Evolutionary conservation across 2,329 filamentous ascomycete genomes (phyloP).

Genomic region (Trichoderma semiorbis): DNA sequence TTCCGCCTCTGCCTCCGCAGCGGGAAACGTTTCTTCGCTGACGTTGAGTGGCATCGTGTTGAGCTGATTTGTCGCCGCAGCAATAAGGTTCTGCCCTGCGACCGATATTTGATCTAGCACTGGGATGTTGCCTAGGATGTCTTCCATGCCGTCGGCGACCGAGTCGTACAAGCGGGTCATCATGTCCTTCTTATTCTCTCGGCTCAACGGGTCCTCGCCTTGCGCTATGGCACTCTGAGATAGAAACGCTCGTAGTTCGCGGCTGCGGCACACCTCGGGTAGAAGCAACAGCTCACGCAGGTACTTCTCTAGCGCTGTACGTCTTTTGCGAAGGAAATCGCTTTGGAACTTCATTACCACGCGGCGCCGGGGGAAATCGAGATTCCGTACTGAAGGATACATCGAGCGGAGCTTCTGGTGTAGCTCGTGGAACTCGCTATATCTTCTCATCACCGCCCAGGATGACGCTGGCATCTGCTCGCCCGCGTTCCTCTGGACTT

Average conservation of each 20-base stretch:
- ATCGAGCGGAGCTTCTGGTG: conserved; percentile 82
- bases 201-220: conserved; percentile 53
- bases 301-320: conserved; percentile 80
- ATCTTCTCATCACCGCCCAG: conserved; percentile 88
- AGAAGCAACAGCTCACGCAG: conserved; percentile 76
- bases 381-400: conserved; percentile 81
- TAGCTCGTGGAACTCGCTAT: conserved; percentile 95
- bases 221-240: conserved; percentile 78
- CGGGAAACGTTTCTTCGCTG: conserved; percentile 48
- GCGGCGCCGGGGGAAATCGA: conserved; percentile 88
- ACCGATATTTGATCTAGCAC: conserved; percentile 91
- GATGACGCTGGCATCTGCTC: conserved; percentile 96
- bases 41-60: conserved; percentile 51
- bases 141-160: conserved; percentile 96
- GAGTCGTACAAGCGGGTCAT: conserved; percentile 95
- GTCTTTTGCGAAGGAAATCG: conserved; percentile 89
- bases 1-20: conserved; percentile 86
- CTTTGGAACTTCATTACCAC: conserved; percentile 96
- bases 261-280: conserved; percentile 89
- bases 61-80: conserved; percentile 66
- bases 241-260: conserved; percentile 86
- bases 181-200: conserved; percentile 74
- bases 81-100: conserved; percentile 86
- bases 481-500: conserved; percentile 84
- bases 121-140: conserved; percentile 92